Conservation (phyloP, 139 green algal genomes). For the Volvox africanus region DNA sequence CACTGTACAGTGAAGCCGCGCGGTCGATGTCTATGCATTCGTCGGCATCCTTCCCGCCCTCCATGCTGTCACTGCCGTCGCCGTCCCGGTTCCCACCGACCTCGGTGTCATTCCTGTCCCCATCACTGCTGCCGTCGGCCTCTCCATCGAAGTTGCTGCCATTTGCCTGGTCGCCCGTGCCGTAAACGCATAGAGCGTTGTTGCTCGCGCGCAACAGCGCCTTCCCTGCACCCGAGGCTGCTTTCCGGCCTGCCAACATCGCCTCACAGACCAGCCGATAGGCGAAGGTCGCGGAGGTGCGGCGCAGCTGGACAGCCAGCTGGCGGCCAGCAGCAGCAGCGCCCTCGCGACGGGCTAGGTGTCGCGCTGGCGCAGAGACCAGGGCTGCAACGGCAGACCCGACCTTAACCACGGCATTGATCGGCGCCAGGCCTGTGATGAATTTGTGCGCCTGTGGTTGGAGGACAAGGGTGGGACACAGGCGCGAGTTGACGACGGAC, state of each 20-base stretch:
- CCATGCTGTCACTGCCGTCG: background rate
- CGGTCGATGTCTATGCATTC: background rate
- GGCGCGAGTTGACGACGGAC: too few species aligned
- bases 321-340: constrained; percentile 15
- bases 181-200: constrained; percentile 1
- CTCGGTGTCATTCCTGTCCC: background rate
- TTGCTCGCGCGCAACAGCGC: constrained; percentile 50
- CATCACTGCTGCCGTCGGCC: background rate
- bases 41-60: background rate
- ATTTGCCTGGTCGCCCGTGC: background rate
- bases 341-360: constrained; percentile 14
- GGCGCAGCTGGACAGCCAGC: constrained; percentile 34
- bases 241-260: constrained; percentile 56
- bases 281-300: constrained; percentile 50
- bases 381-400: constrained; percentile 62
- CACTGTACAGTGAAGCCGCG: background rate
- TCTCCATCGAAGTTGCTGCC: background rate
- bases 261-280: constrained; percentile 66
- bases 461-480: background rate
- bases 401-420: constrained; percentile 67
- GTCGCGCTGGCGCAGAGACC: constrained; percentile 62
- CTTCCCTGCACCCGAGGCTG: constrained; percentile 62
- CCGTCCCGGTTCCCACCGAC: background rate
- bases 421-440: constrained; percentile 73
- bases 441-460: constrained; percentile 80